Percentiles rank a stretch among this genome's conserved stretches.
Conservation (phyloP, 257 asterid genomes). For the Solanum dulcamara region DNA sequence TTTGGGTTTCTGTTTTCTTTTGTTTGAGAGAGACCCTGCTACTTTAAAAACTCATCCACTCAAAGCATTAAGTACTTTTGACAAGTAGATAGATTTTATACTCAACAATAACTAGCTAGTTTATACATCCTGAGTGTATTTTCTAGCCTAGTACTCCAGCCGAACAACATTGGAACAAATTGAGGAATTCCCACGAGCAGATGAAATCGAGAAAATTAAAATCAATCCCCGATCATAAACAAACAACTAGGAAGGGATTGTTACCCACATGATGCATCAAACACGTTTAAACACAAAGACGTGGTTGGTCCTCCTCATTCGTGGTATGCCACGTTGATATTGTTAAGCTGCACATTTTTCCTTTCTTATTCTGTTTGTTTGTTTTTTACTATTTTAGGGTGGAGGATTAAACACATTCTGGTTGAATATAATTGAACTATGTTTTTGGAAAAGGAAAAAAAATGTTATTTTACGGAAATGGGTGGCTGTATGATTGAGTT, state of each 20-base stretch:
- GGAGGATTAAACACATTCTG: background rate
- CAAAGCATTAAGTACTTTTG: background rate
- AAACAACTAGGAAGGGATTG: slow-evolving; percentile 35
- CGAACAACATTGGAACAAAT: background rate
- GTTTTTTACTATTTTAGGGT: background rate
- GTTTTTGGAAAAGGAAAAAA: background rate
- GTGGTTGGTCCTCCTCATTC: slow-evolving; percentile 11
- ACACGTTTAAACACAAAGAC: slow-evolving; percentile 29
- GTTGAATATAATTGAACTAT: background rate
- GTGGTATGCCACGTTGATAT: slow-evolving; percentile 39
- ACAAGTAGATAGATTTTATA: background rate
- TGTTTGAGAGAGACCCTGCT: background rate
- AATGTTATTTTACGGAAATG: background rate
- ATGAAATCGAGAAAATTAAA: background rate
- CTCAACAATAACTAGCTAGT: background rate
- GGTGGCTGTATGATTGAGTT: background rate
- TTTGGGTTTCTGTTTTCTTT: background rate
- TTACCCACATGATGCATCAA: slow-evolving; percentile 30
- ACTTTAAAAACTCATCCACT: background rate
- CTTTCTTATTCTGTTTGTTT: background rate
- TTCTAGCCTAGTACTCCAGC: background rate
- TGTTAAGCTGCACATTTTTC: slow-evolving; percentile 22
- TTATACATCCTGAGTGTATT: background rate
- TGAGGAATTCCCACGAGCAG: background rate
- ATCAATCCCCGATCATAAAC: slow-evolving; percentile 11